These are phyloP conservation scores for Alternaria sp. DNA, from an alignment of 2,329 filamentous ascomycete species.

Conservation along the genomic window DNA sequence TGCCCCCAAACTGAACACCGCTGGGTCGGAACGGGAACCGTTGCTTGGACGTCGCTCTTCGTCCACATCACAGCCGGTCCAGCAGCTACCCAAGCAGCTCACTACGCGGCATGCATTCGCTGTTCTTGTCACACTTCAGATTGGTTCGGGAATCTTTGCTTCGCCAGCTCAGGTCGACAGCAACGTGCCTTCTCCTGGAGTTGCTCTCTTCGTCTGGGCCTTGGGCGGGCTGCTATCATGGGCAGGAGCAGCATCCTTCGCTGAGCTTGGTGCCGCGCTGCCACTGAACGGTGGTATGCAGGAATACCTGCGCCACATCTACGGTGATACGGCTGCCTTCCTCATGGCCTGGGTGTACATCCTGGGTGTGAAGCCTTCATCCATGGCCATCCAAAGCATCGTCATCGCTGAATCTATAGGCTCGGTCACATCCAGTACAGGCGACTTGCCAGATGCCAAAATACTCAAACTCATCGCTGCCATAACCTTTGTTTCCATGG, in stretches of 20 bases:
- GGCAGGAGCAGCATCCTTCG: slow-evolving; percentile 69
- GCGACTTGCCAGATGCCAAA: slow-evolving; percentile 25
- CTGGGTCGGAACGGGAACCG: slow-evolving; percentile 42
- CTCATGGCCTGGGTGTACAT: slow-evolving; percentile 72
- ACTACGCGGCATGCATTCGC: slow-evolving; percentile 59
- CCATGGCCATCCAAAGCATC: slow-evolving; percentile 69
- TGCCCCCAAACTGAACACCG: slow-evolving; percentile 24
- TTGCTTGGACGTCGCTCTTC: slow-evolving; percentile 35
- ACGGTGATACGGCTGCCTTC: slow-evolving; percentile 68
- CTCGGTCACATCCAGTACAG: slow-evolving; percentile 57
- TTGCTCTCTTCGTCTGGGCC: slow-evolving; percentile 67
- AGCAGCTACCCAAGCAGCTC: slow-evolving; percentile 38
- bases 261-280: slow-evolving; percentile 70
- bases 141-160: slow-evolving; percentile 71
- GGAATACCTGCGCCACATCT: slow-evolving; percentile 68
- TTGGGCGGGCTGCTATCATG: slow-evolving; percentile 69
- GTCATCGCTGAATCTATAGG: slow-evolving; percentile 62
- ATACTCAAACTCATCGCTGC: slow-evolving; percentile 51
- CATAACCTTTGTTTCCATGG: slow-evolving; percentile 51
- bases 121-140: slow-evolving; percentile 69
- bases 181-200: slow-evolving; percentile 69
- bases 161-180: slow-evolving; percentile 70
- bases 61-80: slow-evolving; percentile 21
- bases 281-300: slow-evolving; percentile 71
- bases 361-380: slow-evolving; percentile 70